Percentiles rank a stretch among this genome's conserved stretches.
These are phyloP conservation scores for Tetradesmus obliquus DNA, from an alignment of 139 green algal species.

Conservation along the genomic window DNA sequence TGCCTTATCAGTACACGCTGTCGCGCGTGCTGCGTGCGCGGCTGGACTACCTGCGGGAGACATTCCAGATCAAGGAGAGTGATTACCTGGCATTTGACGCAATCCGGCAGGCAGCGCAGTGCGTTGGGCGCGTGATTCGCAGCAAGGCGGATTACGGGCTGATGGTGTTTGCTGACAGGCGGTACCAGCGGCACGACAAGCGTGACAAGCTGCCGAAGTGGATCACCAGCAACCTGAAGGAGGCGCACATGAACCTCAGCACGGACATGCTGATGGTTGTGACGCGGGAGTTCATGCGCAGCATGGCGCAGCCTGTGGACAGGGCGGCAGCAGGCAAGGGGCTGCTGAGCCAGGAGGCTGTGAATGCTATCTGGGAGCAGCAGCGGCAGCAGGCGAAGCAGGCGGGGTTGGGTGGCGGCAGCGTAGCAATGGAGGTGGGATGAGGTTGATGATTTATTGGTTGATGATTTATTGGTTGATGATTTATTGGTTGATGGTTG, in stretches of 20 bases:
- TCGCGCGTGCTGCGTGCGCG: constrained; percentile 86
- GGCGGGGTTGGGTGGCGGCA: not conserved
- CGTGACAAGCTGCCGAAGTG: constrained; percentile 94
- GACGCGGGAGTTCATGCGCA: constrained; percentile 92
- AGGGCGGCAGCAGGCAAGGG: constrained; percentile 66
- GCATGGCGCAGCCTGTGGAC: constrained; percentile 94
- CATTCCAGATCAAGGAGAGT: constrained; percentile 90
- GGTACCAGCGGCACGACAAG: constrained; percentile 98
- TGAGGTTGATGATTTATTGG: not conserved
- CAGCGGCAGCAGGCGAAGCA: constrained; percentile 36
- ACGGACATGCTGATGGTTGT: constrained; percentile 97
- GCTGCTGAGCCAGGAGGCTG: constrained; percentile 79
- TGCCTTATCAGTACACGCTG: constrained; percentile 97
- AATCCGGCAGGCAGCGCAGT: constrained; percentile 96
- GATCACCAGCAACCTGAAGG: constrained; percentile 93
- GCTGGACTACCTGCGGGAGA: constrained; percentile 96
- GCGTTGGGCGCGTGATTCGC: constrained; percentile 97
- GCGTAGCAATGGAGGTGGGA: constrained; percentile 12
- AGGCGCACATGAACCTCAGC: constrained; percentile 94
- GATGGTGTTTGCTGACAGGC: constrained; percentile 51
- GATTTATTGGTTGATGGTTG: not conserved
- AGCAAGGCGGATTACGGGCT: constrained; percentile 90
- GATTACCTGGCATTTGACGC: constrained; percentile 99
- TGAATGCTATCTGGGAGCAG: constrained; percentile 68
- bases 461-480: not conserved